Evolutionary conservation across 2,329 filamentous ascomycete species (phyloP).

Genomic region (Coniochaeta ligniaria): DNA sequence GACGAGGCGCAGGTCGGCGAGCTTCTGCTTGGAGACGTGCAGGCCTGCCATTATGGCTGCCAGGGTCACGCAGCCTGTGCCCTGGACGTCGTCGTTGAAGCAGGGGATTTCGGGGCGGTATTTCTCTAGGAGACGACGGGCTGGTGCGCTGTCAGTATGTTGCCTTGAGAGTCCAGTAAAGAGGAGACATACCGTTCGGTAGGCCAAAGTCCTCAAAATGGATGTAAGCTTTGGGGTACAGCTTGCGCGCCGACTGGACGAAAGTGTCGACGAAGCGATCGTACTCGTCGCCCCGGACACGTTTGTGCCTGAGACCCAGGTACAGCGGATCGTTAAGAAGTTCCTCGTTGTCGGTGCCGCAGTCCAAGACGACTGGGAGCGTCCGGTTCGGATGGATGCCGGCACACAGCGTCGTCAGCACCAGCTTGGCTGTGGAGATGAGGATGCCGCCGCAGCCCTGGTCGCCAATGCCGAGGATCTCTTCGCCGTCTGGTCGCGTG

Average conservation of each 20-base stretch:
- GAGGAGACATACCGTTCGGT: constrained; percentile 45
- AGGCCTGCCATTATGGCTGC: constrained; percentile 74
- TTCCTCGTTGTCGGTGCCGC: constrained; percentile 73
- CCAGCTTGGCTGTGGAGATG: constrained; percentile 78
- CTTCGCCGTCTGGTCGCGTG: constrained; percentile 39
- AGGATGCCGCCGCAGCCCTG: constrained; percentile 81
- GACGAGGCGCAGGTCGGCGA: constrained; percentile 64
- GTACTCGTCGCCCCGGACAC: constrained; percentile 65
- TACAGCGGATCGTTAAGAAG: constrained; percentile 73
- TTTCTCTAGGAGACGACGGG: constrained; percentile 66
- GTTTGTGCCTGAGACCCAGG: constrained; percentile 61
- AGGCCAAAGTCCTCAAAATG: constrained; percentile 89
- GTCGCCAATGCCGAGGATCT: constrained; percentile 84
- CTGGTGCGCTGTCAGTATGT: constrained; percentile 23
- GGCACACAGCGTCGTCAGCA: constrained; percentile 77
- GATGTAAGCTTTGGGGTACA: constrained; percentile 74
- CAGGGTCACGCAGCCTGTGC: constrained; percentile 80
- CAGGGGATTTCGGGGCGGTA: constrained; percentile 70
- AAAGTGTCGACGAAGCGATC: constrained; percentile 73
- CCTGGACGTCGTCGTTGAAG: constrained; percentile 90
- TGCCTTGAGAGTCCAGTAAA: constrained; percentile 1
- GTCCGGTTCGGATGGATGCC: constrained; percentile 75
- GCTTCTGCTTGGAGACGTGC: constrained; percentile 57
- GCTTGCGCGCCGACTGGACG: constrained; percentile 56
- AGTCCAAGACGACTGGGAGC: constrained; percentile 76